Evolutionary conservation across 768 basidiomycete genomes (phyloP).

Genomic region (Kwoniella bestiolae): DNA sequence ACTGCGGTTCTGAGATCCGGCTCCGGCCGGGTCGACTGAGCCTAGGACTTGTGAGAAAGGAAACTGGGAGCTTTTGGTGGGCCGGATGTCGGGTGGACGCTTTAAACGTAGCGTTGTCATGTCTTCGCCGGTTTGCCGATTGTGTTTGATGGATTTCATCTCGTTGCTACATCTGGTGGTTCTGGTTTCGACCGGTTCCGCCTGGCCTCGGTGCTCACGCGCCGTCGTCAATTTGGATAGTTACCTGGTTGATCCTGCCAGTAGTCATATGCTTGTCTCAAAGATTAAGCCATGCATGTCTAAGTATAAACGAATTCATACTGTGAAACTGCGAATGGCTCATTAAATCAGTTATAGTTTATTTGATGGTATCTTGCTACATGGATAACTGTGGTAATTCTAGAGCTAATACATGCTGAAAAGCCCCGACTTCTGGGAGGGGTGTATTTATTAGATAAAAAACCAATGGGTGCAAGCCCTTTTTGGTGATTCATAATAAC

Average conservation of each 20-base stretch:
- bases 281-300: slow-evolving; percentile 84
- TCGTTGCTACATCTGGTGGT: slow-evolving; percentile 12
- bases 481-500: slow-evolving; percentile 75
- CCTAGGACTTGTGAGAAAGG: slow-evolving; percentile 62
- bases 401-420: slow-evolving; percentile 76
- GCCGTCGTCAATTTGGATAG: slow-evolving; percentile 60
- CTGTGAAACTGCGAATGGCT: slow-evolving; percentile 81
- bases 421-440: slow-evolving; percentile 73
- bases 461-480: slow-evolving; percentile 62
- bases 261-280: slow-evolving; percentile 84
- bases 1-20: slow-evolving; percentile 55
- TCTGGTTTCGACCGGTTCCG: not conserved
- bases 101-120: too few relatives aligned
- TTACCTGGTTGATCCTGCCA: slow-evolving; percentile 85
- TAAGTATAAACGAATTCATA: slow-evolving; percentile 74
- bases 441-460: slow-evolving; percentile 77
- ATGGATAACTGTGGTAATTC: slow-evolving; percentile 81
- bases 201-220: slow-evolving; percentile 23
- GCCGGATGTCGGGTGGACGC: slow-evolving; percentile 62
- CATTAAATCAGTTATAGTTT: slow-evolving; percentile 84
- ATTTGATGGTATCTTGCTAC: slow-evolving; percentile 76
- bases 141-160: not conserved
- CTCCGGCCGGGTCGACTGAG: slow-evolving; percentile 54
- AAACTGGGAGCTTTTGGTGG: slow-evolving; percentile 59
- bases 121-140: not conserved